These are phyloP conservation scores for Plasmodium sp. DNA, from an alignment of 169 alveolate genomes.

Conservation along the genomic window DNA sequence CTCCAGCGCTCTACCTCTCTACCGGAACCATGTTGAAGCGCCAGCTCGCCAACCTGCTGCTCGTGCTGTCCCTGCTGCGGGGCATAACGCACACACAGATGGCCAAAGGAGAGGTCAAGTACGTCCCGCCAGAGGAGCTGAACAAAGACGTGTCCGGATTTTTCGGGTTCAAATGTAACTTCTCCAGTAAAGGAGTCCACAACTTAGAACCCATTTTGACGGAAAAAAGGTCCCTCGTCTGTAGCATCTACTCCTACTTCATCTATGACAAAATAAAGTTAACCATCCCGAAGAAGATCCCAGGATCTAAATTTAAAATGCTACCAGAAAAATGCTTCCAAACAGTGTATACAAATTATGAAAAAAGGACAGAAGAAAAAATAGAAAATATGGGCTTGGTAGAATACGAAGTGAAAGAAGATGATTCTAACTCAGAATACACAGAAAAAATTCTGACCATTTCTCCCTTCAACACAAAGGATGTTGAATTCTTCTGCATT, in stretches of 20 bases:
- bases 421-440: constrained; percentile 4
- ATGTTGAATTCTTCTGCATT: constrained; percentile 51
- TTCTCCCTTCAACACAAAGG: constrained; percentile 44
- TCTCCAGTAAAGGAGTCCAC: constrained; percentile 49
- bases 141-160: constrained; percentile 16
- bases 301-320: constrained; percentile 16
- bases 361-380: neutral
- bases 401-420: constrained; percentile 33
- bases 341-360: constrained; percentile 36
- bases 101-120: neutral
- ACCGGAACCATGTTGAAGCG: neutral
- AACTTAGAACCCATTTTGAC: constrained; percentile 42
- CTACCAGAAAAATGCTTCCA: constrained; percentile 46
- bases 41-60: neutral
- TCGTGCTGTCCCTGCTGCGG: neutral
- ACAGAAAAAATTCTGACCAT: constrained; percentile 20
- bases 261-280: constrained; percentile 56
- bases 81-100: neutral
- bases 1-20: neutral
- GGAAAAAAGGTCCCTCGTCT: constrained; percentile 32
- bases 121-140: neutral
- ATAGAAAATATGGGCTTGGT: constrained; percentile 23
- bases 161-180: constrained; percentile 52
- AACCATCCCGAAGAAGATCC: constrained; percentile 14
- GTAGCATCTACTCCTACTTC: constrained; percentile 45